Conservation (phyloP, 129 eudicot species). For the Kitagawia praeruptora region DNA sequence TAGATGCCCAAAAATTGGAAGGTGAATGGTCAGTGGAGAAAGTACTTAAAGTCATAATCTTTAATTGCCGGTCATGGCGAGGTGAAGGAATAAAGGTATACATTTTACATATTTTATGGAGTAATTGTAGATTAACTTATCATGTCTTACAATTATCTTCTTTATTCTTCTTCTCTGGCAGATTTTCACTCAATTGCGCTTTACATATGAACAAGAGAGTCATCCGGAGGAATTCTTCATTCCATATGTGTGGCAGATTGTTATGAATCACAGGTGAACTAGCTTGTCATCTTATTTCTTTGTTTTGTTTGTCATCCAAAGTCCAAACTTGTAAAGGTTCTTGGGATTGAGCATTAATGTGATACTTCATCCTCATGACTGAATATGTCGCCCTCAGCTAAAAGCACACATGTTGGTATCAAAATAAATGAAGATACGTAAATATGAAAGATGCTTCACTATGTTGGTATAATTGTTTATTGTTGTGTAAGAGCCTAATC, state of each 20-base stretch:
- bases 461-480: background rate
- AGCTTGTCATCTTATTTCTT: background rate
- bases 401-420: background rate
- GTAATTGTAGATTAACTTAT: background rate
- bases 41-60: conserved; percentile 67
- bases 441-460: background rate
- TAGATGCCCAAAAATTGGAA: conserved; percentile 70
- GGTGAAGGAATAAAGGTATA: conserved; percentile 96
- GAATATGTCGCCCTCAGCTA: background rate
- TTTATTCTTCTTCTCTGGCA: conserved; percentile 10
- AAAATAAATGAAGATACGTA: background rate
- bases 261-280: conserved; percentile 57
- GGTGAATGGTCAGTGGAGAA: conserved; percentile 98
- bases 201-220: conserved; percentile 95
- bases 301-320: background rate
- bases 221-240: conserved; percentile 96
- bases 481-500: background rate
- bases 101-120: background rate
- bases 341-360: background rate
- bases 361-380: background rate
- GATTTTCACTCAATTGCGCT: conserved; percentile 78
- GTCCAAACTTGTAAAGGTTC: background rate
- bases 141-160: background rate
- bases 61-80: conserved; percentile 84
- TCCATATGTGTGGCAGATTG: conserved; percentile 95